Conservation (phyloP, 108 stramenopile genomes). For the Skeletonema grethae region DNA sequence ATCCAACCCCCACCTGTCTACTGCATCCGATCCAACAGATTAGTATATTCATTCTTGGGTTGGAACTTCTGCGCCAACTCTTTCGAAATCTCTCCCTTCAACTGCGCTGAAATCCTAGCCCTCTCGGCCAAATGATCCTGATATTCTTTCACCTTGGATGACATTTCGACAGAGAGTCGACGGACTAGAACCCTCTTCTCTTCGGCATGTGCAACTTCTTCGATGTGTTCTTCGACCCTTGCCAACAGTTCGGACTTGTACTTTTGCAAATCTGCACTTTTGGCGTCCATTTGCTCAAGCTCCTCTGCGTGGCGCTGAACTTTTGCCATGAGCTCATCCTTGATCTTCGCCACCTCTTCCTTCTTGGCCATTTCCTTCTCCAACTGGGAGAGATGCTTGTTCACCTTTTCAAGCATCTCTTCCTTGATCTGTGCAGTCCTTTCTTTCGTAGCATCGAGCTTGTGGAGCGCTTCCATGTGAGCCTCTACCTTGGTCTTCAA, state of each 20-base stretch:
- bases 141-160: slow-evolving; percentile 26
- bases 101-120: slow-evolving; percentile 22
- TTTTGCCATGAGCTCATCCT: slow-evolving; percentile 44
- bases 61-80: background rate
- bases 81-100: slow-evolving; percentile 40
- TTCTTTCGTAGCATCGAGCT: slow-evolving; percentile 31
- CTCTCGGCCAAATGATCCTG: slow-evolving; percentile 37
- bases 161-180: slow-evolving; percentile 37
- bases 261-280: slow-evolving; percentile 29
- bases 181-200: slow-evolving; percentile 42
- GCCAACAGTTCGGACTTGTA: slow-evolving; percentile 50
- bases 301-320: slow-evolving; percentile 49
- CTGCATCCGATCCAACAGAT: background rate
- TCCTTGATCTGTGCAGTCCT: slow-evolving; percentile 41
- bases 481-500: slow-evolving; percentile 35
- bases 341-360: slow-evolving; percentile 47
- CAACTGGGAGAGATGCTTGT: slow-evolving; percentile 36
- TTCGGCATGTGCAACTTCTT: slow-evolving; percentile 35
- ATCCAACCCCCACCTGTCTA: background rate
- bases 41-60: background rate
- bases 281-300: slow-evolving; percentile 46
- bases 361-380: slow-evolving; percentile 45
- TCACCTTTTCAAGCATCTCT: slow-evolving; percentile 41
- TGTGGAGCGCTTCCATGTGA: slow-evolving; percentile 35
- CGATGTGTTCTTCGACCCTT: slow-evolving; percentile 43